phyloP scores from a whole-genome alignment of 2,329 filamentous ascomycete genomes.

The Pseudogymnoascus sp. region DNA sequence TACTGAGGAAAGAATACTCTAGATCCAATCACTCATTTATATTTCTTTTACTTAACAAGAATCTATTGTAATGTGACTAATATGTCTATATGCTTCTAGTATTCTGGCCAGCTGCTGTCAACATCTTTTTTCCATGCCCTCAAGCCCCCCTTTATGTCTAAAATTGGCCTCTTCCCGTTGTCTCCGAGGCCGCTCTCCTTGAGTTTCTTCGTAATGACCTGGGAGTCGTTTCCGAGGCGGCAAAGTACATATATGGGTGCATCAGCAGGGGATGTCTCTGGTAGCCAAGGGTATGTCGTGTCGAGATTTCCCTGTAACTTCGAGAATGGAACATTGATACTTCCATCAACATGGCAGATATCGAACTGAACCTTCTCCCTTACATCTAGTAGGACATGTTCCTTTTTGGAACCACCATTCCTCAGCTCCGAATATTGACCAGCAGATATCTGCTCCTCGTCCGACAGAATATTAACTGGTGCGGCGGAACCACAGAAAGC shows the following conservation, averaged over 20 bases:
- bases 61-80: not conserved
- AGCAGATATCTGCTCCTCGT: constrained; percentile 61
- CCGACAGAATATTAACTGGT: constrained; percentile 47
- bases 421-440: constrained; percentile 41
- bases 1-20: constrained; percentile 1
- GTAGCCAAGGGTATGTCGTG: constrained; percentile 30
- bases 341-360: constrained; percentile 66
- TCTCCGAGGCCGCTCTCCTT: constrained; percentile 47
- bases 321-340: constrained; percentile 66
- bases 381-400: constrained; percentile 67
- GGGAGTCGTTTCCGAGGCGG: constrained; percentile 70
- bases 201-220: constrained; percentile 57
- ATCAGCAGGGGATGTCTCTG: constrained; percentile 30
- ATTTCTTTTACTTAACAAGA: not conserved
- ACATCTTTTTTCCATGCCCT: constrained; percentile 63
- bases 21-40: constrained; percentile 8
- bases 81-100: constrained; percentile 28
- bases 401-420: constrained; percentile 16
- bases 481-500: constrained; percentile 67
- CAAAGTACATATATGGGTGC: constrained; percentile 64
- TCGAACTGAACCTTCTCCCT: constrained; percentile 78
- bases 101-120: constrained; percentile 50
- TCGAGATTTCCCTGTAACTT: constrained; percentile 31
- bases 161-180: constrained; percentile 46
- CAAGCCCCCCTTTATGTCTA: constrained; percentile 65